These are phyloP conservation scores for Sarcodon sp. DNA, from an alignment of 768 basidiomycete species.

Conservation along the genomic window DNA sequence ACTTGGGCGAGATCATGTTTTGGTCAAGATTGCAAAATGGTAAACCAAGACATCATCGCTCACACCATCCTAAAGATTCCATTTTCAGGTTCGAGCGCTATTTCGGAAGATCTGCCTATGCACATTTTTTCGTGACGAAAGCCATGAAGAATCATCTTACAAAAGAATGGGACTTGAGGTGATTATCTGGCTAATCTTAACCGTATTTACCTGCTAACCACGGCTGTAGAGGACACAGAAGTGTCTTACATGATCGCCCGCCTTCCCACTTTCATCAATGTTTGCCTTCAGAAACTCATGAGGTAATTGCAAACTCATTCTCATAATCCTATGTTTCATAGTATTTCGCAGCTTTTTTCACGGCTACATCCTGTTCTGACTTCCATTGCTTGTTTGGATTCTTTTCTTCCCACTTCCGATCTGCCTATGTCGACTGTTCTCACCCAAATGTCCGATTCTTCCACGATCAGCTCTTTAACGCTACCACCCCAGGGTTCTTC, in stretches of 20 bases:
- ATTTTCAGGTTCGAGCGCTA: conserved; percentile 60
- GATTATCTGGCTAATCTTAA: conserved; percentile 14
- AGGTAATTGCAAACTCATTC: conserved; percentile 27
- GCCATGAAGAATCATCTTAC: conserved; percentile 71
- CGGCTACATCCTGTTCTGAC: conserved; percentile 37
- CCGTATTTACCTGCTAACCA: conserved; percentile 1
- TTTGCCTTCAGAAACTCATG: conserved; percentile 60
- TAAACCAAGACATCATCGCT: conserved; percentile 16
- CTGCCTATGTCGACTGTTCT: conserved; percentile 52
- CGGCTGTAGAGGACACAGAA: conserved; percentile 52
- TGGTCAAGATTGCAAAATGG: conserved; percentile 70
- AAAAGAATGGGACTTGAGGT: conserved; percentile 69
- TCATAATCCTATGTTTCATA: conserved; percentile 17
- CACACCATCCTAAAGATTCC: not conserved
- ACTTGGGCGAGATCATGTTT: conserved; percentile 50
- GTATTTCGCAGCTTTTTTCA: conserved; percentile 34
- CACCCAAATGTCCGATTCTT: conserved; percentile 28
- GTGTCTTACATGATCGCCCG: conserved; percentile 82
- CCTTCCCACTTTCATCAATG: conserved; percentile 72
- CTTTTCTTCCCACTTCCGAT: conserved; percentile 40
- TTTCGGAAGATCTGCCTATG: conserved; percentile 75
- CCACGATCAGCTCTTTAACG: conserved; percentile 16
- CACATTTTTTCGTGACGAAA: conserved; percentile 86
- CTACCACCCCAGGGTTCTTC: conserved; percentile 9
- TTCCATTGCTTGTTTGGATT: conserved; percentile 25